Evolutionary conservation across 805 yeast genomes (phyloP).

Genomic region (Sungouiella blattae): DNA sequence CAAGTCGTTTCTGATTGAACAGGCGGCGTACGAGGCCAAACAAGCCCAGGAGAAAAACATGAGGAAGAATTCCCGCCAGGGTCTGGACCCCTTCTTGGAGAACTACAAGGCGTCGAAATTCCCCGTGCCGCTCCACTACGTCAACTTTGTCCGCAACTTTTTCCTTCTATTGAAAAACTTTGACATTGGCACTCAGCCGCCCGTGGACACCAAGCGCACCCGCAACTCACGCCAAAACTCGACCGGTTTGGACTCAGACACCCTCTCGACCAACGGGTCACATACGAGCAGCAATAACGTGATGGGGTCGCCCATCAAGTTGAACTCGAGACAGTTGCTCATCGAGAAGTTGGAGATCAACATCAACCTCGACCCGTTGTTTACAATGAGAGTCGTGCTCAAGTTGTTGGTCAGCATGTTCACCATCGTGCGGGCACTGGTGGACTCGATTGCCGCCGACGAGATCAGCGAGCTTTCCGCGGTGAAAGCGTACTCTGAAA

Average conservation of each 20-base stretch:
- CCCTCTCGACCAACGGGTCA: not conserved
- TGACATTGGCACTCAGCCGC: slow-evolving; percentile 28
- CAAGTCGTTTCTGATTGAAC: slow-evolving; percentile 33
- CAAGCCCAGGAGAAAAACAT: slow-evolving; percentile 12
- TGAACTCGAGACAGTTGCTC: slow-evolving; percentile 37
- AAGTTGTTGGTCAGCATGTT: slow-evolving; percentile 27
- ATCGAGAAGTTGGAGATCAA: slow-evolving; percentile 44
- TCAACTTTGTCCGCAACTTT: slow-evolving; percentile 33
- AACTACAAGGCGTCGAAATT: slow-evolving; percentile 2
- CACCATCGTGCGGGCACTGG: slow-evolving; percentile 23
- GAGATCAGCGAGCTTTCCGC: slow-evolving; percentile 3
- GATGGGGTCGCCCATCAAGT: slow-evolving; percentile 35
- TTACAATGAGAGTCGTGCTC: slow-evolving; percentile 34
- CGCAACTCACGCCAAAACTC: slow-evolving; percentile 1
- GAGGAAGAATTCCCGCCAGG: slow-evolving; percentile 2
- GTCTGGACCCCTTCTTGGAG: slow-evolving; percentile 14
- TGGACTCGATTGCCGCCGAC: slow-evolving; percentile 8
- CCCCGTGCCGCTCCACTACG: slow-evolving; percentile 21
- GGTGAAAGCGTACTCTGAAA: slow-evolving; percentile 18
- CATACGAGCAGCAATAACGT: slow-evolving; percentile 2
- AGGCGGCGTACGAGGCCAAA: slow-evolving; percentile 26
- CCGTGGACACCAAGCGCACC: not conserved
- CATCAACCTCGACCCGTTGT: slow-evolving; percentile 36
- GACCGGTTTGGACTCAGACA: slow-evolving; percentile 1
- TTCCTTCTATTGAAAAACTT: slow-evolving; percentile 34